Base-by-base conservation (phyloP, 2,329 filamentous ascomycete species). In the Epichloe aotearoae region DNA sequence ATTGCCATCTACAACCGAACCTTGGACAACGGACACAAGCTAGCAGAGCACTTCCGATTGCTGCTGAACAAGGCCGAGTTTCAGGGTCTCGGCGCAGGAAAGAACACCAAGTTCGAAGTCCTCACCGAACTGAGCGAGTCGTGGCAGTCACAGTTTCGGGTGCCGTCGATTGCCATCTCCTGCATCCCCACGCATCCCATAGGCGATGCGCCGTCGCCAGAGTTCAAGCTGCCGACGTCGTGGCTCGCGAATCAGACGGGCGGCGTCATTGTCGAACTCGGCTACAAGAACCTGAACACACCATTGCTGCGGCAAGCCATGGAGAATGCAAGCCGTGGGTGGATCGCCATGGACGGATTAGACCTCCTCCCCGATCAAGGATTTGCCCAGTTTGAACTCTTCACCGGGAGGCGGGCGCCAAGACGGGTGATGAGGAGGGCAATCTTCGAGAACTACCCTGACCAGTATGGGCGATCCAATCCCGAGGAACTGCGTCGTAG, bases 311-410 rank as follows among this genome's bases (percentile, higher is more conserved):
- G 75, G 34, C 86, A 90, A 58, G 80, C 86, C 50, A 75, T 81
- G 17, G 68, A 71, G 49, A 66, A 79, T 62, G 71, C 79, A 19
- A 69, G 79, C 50, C 70, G 75, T 55, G 75, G 85, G 40, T 90
- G 85, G 85, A 82, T 88, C 0, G 74, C 85, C 17, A 79, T 89
- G 64, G 84, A 89, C 59, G 86, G 86, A 0, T 69, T 90, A 12
- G 85, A 90, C 58, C 73, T 89, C 45, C 66, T 91, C 14, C 84
- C 84, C 0, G 86, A 90, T 62, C 86, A 90, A 61, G 86, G 83
- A 0, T 86, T 86, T 65, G 85, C 86, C 1, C 86, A 90, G 59
- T 91, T 90, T 60, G 86, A 91, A 65, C 66, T 90, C 2, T 88
- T 90, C 62, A 89, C 86, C 0, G 86, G 85, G 0, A 73, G 64